Evolutionary conservation across 441 rosid genomes (phyloP).

Genomic region (Jatropha podagrica): DNA sequence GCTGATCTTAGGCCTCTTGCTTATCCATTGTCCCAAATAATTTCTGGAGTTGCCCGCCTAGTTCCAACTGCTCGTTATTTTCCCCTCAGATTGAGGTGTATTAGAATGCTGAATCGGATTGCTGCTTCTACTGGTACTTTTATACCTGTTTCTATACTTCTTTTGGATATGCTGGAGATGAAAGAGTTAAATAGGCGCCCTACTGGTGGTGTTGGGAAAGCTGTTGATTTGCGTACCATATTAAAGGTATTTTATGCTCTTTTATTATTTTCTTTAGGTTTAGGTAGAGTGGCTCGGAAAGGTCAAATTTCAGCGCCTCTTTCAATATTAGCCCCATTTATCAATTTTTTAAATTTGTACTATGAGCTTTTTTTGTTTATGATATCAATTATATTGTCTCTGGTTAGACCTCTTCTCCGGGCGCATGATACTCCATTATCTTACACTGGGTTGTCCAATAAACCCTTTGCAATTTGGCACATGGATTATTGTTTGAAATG

Average conservation of each 20-base stretch:
- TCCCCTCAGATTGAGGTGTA: conserved; percentile 88
- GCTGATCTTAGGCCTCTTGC: conserved; percentile 85
- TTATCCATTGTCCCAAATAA: conserved; percentile 84
- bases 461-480: neutral
- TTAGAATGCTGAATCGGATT: conserved; percentile 85
- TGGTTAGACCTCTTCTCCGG: too few species aligned
- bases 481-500: neutral
- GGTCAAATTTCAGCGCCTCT: neutral
- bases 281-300: neutral
- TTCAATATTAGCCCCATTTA: neutral
- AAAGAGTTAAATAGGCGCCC: conserved; percentile 86
- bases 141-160: conserved; percentile 87
- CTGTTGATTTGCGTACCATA: conserved; percentile 64
- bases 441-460: too few species aligned
- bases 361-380: neutral
- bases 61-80: conserved; percentile 93
- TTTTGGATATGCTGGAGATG: conserved; percentile 97
- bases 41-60: conserved; percentile 82
- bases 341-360: neutral
- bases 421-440: too few species aligned
- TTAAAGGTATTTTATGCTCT: conserved; percentile 54
- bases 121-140: conserved; percentile 73
- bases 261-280: neutral
- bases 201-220: conserved; percentile 88
- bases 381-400: too few species aligned